These are phyloP conservation scores for Arbutus unedo DNA, from an alignment of 148 eudicot genomes.

Conservation along the genomic window DNA sequence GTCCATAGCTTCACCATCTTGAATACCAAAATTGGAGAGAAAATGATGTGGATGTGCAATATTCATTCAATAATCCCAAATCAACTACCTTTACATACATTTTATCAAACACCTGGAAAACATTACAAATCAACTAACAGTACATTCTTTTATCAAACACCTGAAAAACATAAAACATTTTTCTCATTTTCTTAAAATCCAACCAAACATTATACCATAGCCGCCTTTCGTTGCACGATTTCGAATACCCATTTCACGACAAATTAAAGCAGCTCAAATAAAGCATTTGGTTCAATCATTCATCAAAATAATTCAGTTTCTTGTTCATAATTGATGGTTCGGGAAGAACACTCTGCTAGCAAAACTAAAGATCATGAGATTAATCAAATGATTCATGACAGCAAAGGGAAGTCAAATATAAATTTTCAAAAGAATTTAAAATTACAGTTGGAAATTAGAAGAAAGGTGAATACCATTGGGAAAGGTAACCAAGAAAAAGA, in stretches of 20 bases:
- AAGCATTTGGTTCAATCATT: background rate
- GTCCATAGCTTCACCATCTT: background rate
- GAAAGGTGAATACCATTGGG: conserved; percentile 16
- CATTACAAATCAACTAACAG: background rate
- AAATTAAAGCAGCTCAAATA: background rate
- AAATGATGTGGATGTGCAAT: background rate
- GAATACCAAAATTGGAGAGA: background rate
- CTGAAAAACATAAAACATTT: background rate
- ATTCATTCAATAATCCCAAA: background rate
- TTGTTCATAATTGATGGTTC: background rate
- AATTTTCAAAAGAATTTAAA: background rate
- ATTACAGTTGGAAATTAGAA: background rate
- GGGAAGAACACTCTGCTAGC: background rate
- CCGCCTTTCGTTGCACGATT: background rate
- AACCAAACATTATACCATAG: background rate
- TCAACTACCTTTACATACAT: background rate
- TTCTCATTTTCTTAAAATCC: background rate
- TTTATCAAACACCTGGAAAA: background rate
- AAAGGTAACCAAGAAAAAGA: conserved; percentile 21
- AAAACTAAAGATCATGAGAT: background rate
- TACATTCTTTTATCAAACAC: background rate
- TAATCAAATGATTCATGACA: background rate
- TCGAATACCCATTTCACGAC: background rate
- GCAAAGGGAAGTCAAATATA: background rate
- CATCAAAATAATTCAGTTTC: conserved; percentile 2